Conservation (phyloP, 2,329 filamentous ascomycete genomes). For the Penicillium polonicum region DNA sequence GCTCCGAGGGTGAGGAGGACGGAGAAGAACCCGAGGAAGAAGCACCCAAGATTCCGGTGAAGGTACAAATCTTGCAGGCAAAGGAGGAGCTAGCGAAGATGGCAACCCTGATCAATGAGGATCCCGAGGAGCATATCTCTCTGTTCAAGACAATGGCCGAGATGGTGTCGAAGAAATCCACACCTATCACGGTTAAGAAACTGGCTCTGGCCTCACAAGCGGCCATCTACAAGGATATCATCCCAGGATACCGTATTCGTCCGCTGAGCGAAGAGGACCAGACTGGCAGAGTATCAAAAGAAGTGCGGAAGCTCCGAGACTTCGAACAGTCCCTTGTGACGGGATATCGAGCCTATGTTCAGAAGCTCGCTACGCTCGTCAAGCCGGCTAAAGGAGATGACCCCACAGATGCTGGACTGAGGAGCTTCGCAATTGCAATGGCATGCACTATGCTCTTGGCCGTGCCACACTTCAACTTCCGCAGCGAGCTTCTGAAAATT, state of each 20-base stretch:
- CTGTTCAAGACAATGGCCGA: conserved; percentile 75
- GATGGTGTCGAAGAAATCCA: conserved; percentile 61
- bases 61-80: conserved; percentile 77
- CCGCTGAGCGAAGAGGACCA: conserved; percentile 72
- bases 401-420: conserved; percentile 49
- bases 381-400: conserved; percentile 51
- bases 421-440: conserved; percentile 78
- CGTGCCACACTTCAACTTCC: conserved; percentile 97
- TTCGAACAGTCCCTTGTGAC: conserved; percentile 87
- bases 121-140: conserved; percentile 84
- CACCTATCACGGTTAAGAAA: conserved; percentile 72
- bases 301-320: conserved; percentile 74
- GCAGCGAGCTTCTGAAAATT: conserved; percentile 81
- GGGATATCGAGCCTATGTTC: conserved; percentile 82
- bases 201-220: conserved; percentile 82
- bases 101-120: conserved; percentile 78
- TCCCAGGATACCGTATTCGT: conserved; percentile 93
- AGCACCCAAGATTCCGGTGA: conserved; percentile 66
- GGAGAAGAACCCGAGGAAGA: conserved; percentile 50
- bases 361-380: conserved; percentile 67
- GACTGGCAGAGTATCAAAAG: conserved; percentile 82
- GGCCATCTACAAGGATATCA: conserved; percentile 90
- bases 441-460: conserved; percentile 75
- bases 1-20: conserved; percentile 35
- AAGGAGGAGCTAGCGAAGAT: conserved; percentile 91